Base-by-base conservation (phyloP, 1,139 yeast genomes). In the Pichia cactophila region DNA sequence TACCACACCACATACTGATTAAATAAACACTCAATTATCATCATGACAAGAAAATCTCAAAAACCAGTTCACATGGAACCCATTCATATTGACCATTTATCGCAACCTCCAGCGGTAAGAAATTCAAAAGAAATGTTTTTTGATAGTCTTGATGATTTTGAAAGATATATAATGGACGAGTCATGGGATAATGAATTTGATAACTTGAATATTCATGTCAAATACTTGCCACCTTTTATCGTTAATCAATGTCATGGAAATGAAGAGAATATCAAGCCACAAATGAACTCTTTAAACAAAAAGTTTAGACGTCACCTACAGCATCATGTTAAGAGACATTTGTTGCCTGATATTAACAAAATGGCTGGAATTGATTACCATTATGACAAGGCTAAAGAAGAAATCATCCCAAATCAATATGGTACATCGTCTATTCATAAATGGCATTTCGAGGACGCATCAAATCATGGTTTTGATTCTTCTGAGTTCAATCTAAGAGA, bases 101-200 rank as follows among this genome's bases (percentile, higher is more conserved):
- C 44, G 1, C 41, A 55, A 6, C 54, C 66, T 5, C 66, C 67
- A 39, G 54, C 54, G 33, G 57, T 58, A 45, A 61, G 67, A 49
- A 52, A 52, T 76, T 58, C 66, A 6, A 61, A 51, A 41, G 63
- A 61, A 46, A 57, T 60, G 56, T 62, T 65, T 46, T 84, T 84
- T 66, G 90, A 84, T 47, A 84, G 79, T 53, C 68, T 84, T 58
- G 73, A 71, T 17, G 72, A 78, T 23, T 83, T 84, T 61, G 87
- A 82, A 63, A 73, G 74, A 44, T 84, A 72, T 64, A 71, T 84
- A 53, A 74, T 81, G 60, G 87, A 82, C 60, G 89, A 82, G 62
- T 79, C 86, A 12, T 83, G 86, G 78, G 90, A 83, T 64, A 81
- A 83, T 53, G 89, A 83, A 53, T 81, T 76, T 61, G 86, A 80